Conservation (phyloP, 208 protist species). For the Wallacemonas sp. region DNA sequence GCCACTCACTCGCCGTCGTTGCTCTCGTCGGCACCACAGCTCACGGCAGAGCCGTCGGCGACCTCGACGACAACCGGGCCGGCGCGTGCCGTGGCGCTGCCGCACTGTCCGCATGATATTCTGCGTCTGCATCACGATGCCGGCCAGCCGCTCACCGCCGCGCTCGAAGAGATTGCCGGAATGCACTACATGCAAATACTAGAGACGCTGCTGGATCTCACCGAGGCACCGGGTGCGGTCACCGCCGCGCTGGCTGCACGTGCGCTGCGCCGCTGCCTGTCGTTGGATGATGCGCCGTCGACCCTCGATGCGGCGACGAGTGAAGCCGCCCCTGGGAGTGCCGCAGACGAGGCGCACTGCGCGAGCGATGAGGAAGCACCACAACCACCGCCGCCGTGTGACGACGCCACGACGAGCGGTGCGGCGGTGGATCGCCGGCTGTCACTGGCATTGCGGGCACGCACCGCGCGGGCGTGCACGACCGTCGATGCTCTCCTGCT, state of each 20-base stretch:
- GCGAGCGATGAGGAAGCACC: neutral
- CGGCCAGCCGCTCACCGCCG: neutral
- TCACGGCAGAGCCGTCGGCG: too few species aligned
- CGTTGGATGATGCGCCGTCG: neutral
- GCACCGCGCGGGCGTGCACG: neutral
- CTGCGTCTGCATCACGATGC: neutral
- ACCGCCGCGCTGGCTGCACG: constrained; percentile 4
- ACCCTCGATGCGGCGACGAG: neutral
- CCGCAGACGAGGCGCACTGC: neutral
- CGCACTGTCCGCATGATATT: neutral
- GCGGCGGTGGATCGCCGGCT: neutral
- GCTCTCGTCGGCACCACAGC: too few species aligned
- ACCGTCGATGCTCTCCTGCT: neutral
- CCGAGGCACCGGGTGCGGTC: neutral
- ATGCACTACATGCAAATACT: neutral
- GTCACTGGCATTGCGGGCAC: neutral
- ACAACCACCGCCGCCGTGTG: too few species aligned
- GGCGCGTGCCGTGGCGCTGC: neutral
- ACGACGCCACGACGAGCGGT: neutral
- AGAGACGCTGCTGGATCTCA: constrained; percentile 9
- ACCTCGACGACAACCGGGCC: too few species aligned
- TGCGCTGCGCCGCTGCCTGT: constrained; percentile 4
- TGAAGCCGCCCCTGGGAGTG: neutral
- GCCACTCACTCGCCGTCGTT: too few species aligned
- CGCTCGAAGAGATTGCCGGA: neutral